Evolutionary conservation across 108 stramenopile genomes (phyloP), one percentile per base, ranked within the genome.

Genomic region (Epipyxis sp.): DNA sequence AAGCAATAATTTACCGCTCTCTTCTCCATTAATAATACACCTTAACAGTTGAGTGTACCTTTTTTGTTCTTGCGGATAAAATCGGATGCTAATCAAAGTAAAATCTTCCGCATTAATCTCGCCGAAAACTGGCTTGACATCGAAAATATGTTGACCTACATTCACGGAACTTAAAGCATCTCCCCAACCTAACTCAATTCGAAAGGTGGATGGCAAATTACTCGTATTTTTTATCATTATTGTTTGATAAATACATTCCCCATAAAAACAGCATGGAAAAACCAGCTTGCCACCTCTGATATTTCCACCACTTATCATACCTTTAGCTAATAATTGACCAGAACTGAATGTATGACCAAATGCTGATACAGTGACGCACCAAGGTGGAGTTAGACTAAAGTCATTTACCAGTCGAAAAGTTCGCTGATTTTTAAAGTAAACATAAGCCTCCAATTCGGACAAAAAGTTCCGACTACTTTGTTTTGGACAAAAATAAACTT

Each of bases 321-420:
- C 85, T 68, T 87, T 85, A 0, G 86, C 81, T 27, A 86, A 39
- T 50, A 87, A 84, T 1, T 84, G 85, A 34, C 78, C 83, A 32
- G 78, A 68, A 0, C 78, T 25, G 29, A 87, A 88, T 27, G 83
- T 86, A 68, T 88, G 87, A 1, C 88, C 88, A 32, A 69, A n/a
- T 46, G 83, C 76, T 1, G 46, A 71, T n/a, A 90, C 30, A 10
- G 71, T 37, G 1, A 89, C 42, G 62, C 62, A 82, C 87, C 84
- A 87, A 1, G 89, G 88, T 13, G 89, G 89, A 40, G 76, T 79
- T 13, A 89, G 85, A 27, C 83, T 82, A 54, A 59, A 62, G 69
- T 90, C 89, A 42, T 84, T 86, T 16, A 90, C 89, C 58, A 82
- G 78, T 41, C 89, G 85, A 69, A 90, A 90, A 39, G 86, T 86